Evolutionary conservation across 2,329 filamentous ascomycete species (phyloP), one percentile per base, ranked within the genome.

Genomic region (Monosporascus sp.): DNA sequence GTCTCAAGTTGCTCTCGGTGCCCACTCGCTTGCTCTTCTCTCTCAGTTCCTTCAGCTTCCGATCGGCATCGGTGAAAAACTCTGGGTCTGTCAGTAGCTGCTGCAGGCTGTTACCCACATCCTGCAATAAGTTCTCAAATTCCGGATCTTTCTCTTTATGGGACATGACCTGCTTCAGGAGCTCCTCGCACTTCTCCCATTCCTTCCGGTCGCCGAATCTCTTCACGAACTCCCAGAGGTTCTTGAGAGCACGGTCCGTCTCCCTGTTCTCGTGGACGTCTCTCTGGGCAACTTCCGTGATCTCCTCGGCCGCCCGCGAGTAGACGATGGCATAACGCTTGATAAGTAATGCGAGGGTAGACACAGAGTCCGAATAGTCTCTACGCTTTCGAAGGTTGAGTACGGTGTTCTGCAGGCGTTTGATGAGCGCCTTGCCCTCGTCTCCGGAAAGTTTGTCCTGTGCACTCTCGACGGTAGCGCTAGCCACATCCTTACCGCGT

Each of bases 301-400:
- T 80, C 47, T 90, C 82, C 51, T 87, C 81, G 0, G 85, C 80
- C 0, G 85, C 87, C 37, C 84, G 83, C 0, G 90, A 89, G 67
- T 97, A 97, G 9, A 85, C 77, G 56, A 83, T 75, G 9, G 89
- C 86, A 68, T 96, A 96, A 43, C 87, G 83, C 64, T 90, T 83
- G 52, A 97, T 78, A 6, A 97, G 76, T 7, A 85, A 71, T 0
- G 88, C 83, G 35, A 97, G 70, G 0, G 85, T 90, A 1, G 89
- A 90, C 0, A 96, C 90, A 0, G 92, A 96, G 47, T 92, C 85
- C 0, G 87, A 84, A 67, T 97, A 97, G 67, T 96, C 90, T 7
- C 80, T 82, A 49, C 88, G 84, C 63, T 89, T 80, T 7, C 89
- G 80, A 15, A 97, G 78, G 39, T 88, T 89, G 15, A 82, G 60